Base-by-base conservation (phyloP, 768 basidiomycete species). In the Rhizopogon vesiculosus region DNA sequence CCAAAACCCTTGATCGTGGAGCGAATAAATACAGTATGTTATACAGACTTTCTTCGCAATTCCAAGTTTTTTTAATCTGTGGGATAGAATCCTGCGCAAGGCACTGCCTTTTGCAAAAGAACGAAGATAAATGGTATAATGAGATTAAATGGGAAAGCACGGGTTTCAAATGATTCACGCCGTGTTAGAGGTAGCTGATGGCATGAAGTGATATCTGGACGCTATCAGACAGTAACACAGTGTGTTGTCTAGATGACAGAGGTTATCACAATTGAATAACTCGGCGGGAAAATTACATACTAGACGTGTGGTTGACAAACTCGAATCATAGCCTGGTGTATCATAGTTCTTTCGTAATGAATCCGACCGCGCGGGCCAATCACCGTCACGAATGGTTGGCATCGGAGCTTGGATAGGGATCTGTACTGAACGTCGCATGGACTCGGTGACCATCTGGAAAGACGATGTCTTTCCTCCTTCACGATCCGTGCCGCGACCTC, bases 401-500 rank as follows among this genome's bases (percentile, higher is more conserved):
- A 35, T 18, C 13, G 40, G 16, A 19, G 39, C 16, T 19, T 59
- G 62, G 29, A 62, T 39, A 8, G 51, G 54, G 22, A 60, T 31
- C 6, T 3, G 55, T 18, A 50, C 33, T 25, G 56, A 40, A 1
- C 19, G 55, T n/a, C 25, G 50, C 15, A 9, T 45, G 12, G 43
- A 40, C 6, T 57, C 54, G 28, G 56, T 45, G 7, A 64, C 64
- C 56, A 66, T 67, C 41, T 68, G 66, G 61, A 70, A 70, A 5
- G 61, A 62, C 7, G 65, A 54, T 46, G 62, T 56, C 22, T 59
- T 69, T 22, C 59, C 60, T 31, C 51, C 53, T 40, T 70, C 71
- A n/a, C 56, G 61, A 52, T 85, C 83, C 2, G 84, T 82, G 22
- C 83, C 83, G 33, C 76, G 72, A 10, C 82, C 85, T 5, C 78